Conservation (phyloP, 257 asterid genomes). For the Solanum pimpinellifolium region DNA sequence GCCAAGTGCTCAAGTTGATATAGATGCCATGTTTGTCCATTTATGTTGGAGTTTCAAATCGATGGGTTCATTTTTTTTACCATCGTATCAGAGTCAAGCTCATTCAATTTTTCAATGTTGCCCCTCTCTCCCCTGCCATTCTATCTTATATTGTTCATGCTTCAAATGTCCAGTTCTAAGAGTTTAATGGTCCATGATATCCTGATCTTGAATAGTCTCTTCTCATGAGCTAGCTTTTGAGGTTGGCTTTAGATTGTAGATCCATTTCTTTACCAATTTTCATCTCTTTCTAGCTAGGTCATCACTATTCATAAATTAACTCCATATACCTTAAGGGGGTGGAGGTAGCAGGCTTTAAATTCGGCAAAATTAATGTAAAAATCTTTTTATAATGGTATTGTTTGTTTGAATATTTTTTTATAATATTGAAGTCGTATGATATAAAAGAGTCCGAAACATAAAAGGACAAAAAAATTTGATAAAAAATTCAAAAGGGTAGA, state of each 20-base stretch:
- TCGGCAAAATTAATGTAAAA: not conserved
- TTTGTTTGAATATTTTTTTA: not conserved
- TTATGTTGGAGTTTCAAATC: not conserved
- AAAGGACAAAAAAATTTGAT: no score
- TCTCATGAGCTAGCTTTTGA: not conserved
- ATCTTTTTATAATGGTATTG: not conserved
- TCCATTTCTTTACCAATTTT: not conserved
- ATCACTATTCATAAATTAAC: not conserved
- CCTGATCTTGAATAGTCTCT: not conserved
- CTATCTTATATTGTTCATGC: not conserved
- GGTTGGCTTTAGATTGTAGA: not conserved
- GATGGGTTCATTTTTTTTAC: not conserved
- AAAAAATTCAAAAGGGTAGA: no score
- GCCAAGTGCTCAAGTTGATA: not conserved
- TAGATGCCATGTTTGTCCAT: not conserved
- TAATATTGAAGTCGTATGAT: not conserved
- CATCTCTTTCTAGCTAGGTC: not conserved
- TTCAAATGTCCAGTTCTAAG: no score
- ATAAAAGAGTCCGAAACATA: no score
- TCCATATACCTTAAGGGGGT: not conserved
- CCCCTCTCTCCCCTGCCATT: not conserved
- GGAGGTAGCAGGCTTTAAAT: not conserved
- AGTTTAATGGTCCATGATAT: not conserved
- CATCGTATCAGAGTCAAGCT: not conserved
- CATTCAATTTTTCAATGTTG: not conserved